Base-by-base conservation (phyloP, 2,329 filamentous ascomycete genomes). In the Fusarium redolens region DNA sequence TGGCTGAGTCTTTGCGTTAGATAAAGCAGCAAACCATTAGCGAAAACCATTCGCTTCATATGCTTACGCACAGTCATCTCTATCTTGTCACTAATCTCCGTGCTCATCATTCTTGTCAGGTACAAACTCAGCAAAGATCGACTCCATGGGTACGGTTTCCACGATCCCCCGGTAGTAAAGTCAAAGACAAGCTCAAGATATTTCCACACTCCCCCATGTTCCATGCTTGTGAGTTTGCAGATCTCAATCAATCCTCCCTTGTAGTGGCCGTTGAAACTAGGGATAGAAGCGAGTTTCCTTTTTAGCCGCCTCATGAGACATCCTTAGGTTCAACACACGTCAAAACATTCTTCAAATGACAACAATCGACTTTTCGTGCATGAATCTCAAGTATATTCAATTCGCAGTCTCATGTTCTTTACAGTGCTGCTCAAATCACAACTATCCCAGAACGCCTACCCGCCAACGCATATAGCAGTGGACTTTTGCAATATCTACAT, bases 401-500 rank as follows among this genome's bases (percentile, higher is more conserved):
- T 56, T 57, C 33, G 38, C 69, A 65, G 30, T 54, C 45, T 56
- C 52, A 54, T 67, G 59, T 57, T 51, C 70, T 74, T 72, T 57
- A 55, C 61, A 71, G 61, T 65, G 56, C 56, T 74, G 41, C 67
- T 68, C 40, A 73, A 65, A 73, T 64, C 68, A 71, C 72, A 71
- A 58, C 69, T 72, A 69, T 71, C 64, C 76, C 73, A 72, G 68
- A 78, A 78, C 76, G 76, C 76, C 76, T 72, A 72, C 60, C 76
- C 61, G 51, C 64, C 71, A 69, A 72, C 71, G 72, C 73, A 75
- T 62, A 63, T 63, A 62, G 74, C 74, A 74, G 61, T 69, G 66
- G 69, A 65, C 66, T 73, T 77, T 66, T 73, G 68, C 48, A 68
- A 68, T 73, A 70, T 61, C 68, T 74, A 69, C 44, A 47, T 55